A percentile compares a stretch with the other conserved stretches of the same genome.
phyloP scores from a whole-genome alignment of 176 grass and related monocot genomes.

The Bothriochloa decipiens region DNA sequence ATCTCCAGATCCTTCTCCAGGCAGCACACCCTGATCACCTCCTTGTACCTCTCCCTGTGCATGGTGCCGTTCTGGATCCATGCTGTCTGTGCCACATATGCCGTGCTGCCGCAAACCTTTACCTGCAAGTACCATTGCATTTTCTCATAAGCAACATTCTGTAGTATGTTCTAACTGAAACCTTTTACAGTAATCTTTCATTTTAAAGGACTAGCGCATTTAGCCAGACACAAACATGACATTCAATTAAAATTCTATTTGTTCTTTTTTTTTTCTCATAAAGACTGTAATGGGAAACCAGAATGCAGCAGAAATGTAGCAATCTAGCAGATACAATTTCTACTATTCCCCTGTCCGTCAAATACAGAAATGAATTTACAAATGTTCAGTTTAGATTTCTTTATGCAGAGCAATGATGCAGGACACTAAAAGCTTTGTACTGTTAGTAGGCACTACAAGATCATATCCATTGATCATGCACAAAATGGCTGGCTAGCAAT shows the following conservation, averaged over 20 bases:
- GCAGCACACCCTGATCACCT: slow-evolving; percentile 84
- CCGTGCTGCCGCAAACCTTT: slow-evolving; percentile 81
- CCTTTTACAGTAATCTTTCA: neutral
- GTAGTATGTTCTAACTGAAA: neutral
- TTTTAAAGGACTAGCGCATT: neutral
- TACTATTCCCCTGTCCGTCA: neutral
- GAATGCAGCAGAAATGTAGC: neutral
- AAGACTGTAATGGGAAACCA: neutral
- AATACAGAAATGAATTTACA: neutral
- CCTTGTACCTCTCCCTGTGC: slow-evolving; percentile 71
- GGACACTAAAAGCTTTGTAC: neutral
- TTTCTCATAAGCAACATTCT: neutral
- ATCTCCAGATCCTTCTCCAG: slow-evolving; percentile 96
- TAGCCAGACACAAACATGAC: neutral
- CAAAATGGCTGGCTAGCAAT: neutral
- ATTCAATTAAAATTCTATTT: neutral
- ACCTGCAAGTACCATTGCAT: slow-evolving; percentile 53
- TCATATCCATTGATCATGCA: neutral
- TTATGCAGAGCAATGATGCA: neutral
- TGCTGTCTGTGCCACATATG: slow-evolving; percentile 86
- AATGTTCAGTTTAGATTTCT: neutral
- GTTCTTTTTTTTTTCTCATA: neutral
- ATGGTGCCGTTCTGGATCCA: slow-evolving; percentile 99
- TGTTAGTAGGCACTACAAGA: neutral
- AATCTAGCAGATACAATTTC: neutral